These are phyloP conservation scores for Moricandia arvensis DNA, from an alignment of 345 rosid genomes.

Conservation along the genomic window DNA sequence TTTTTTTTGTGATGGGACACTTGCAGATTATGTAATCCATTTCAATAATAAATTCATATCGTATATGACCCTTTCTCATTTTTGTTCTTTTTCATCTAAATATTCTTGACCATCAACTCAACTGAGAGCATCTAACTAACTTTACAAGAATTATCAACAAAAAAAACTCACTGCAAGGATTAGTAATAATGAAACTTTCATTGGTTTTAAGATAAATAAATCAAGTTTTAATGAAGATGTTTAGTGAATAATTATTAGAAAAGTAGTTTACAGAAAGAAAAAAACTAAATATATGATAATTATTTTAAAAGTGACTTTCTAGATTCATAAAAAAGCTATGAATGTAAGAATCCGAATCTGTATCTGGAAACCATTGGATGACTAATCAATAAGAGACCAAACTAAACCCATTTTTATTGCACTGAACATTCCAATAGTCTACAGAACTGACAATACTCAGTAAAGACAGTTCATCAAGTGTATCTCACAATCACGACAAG, in stretches of 20 bases:
- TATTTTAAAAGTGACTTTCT: too few species aligned
- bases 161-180: not conserved
- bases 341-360: not conserved
- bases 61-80: not conserved
- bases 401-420: not conserved
- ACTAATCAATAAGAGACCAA: conserved; percentile 5
- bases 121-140: not conserved
- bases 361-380: not conserved
- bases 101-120: not conserved
- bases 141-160: not conserved
- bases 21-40: not conserved
- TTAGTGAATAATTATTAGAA: too few species aligned
- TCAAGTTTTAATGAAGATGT: not conserved
- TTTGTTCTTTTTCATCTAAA: not conserved
- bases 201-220: not conserved
- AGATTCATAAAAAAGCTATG: not conserved
- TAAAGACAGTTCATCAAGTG: not conserved
- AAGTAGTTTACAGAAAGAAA: too few species aligned
- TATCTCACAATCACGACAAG: conserved; percentile 2
- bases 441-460: not conserved
- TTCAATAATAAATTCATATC: not conserved
- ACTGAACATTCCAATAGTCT: not conserved
- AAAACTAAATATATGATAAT: too few species aligned
- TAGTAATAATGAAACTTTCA: not conserved
- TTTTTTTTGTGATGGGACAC: conserved; percentile 3